Conservation (phyloP, 1,139 yeast genomes). For the Schizosaccharomyces versatilis region DNA sequence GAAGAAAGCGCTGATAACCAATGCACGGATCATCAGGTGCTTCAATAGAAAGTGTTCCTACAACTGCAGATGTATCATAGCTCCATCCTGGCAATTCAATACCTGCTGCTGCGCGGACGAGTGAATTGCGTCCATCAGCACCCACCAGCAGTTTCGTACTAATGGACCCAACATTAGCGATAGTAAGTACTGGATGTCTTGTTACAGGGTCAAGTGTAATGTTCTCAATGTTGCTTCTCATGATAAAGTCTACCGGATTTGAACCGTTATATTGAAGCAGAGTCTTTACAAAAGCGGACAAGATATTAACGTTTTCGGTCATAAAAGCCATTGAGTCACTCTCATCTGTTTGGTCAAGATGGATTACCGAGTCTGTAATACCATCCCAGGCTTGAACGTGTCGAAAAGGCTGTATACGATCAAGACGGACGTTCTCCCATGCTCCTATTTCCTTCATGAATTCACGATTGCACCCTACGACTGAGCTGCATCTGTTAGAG, state of each 20-base stretch:
- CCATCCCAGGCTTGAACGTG: slow-evolving; percentile 77
- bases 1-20: slow-evolving; percentile 87
- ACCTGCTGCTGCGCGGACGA: slow-evolving; percentile 61
- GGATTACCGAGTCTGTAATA: slow-evolving; percentile 42
- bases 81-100: slow-evolving; percentile 85
- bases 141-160: slow-evolving; percentile 56
- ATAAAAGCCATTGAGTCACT: slow-evolving; percentile 38
- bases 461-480: not conserved
- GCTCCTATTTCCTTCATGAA: slow-evolving; percentile 33
- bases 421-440: slow-evolving; percentile 47
- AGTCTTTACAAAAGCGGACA: slow-evolving; percentile 38
- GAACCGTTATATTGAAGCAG: slow-evolving; percentile 28
- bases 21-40: slow-evolving; percentile 24
- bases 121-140: slow-evolving; percentile 91
- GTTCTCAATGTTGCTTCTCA: slow-evolving; percentile 38
- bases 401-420: slow-evolving; percentile 58
- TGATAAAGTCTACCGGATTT: slow-evolving; percentile 28
- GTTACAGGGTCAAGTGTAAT: too few relatives aligned
- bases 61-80: slow-evolving; percentile 72
- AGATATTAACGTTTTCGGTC: slow-evolving; percentile 75
- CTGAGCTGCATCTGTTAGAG: not conserved
- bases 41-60: slow-evolving; percentile 59
- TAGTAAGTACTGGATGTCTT: slow-evolving; percentile 25
- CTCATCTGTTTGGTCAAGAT: slow-evolving; percentile 27
- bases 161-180: slow-evolving; percentile 34